Evolutionary conservation across 2,329 filamentous ascomycete genomes (phyloP).

Genomic region (Fusarium protoensiforme): DNA sequence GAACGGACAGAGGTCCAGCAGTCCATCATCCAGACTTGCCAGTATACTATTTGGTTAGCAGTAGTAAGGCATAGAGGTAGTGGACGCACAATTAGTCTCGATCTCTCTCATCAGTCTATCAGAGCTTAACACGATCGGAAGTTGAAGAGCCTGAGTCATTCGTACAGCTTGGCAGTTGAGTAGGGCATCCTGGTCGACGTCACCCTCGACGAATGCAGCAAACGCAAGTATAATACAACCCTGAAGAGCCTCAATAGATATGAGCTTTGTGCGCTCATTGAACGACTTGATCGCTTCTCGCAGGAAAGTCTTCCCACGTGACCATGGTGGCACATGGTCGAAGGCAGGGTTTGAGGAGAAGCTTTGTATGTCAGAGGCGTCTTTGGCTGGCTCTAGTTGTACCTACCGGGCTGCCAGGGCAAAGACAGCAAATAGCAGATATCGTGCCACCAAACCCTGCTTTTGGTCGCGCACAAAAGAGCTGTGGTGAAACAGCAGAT

Average conservation of each 20-base stretch:
- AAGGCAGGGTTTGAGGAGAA: background rate
- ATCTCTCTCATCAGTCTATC: background rate
- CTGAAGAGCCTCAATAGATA: background rate
- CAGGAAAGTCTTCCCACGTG: background rate
- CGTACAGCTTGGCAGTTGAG: background rate
- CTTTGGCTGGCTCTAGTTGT: background rate
- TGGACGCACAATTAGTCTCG: background rate
- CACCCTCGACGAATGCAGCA: background rate
- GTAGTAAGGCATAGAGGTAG: background rate
- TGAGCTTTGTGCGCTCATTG: background rate
- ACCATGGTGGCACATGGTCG: background rate
- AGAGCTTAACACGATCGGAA: background rate
- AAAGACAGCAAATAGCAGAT: background rate
- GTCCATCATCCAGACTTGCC: conserved; percentile 2
- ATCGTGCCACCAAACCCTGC: background rate
- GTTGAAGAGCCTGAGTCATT: background rate
- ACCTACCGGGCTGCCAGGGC: background rate
- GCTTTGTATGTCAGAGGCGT: background rate
- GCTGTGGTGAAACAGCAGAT: background rate
- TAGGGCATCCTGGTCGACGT: background rate
- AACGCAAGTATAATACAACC: background rate
- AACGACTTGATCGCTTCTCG: background rate
- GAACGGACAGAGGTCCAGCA: background rate
- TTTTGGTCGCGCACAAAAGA: background rate
- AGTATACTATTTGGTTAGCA: background rate